Evolutionary conservation across 1,284 basidiomycete species (phyloP).

Genomic region (Tremellales sp.): DNA sequence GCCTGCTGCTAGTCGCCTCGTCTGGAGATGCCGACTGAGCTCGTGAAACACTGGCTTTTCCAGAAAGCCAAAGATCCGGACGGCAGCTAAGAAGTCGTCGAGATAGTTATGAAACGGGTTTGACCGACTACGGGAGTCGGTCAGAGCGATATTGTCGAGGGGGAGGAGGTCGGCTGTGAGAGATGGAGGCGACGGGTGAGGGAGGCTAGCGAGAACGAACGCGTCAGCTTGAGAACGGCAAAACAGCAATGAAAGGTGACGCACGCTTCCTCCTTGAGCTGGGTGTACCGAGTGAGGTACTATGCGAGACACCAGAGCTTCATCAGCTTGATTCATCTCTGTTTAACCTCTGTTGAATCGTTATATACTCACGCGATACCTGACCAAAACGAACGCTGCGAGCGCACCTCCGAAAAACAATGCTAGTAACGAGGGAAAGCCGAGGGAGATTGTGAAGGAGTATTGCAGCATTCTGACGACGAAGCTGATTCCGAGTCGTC

Average conservation of each 20-base stretch:
- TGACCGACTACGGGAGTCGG: slow-evolving; percentile 59
- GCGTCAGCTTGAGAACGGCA: not conserved
- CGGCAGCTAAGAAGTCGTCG: slow-evolving; percentile 89
- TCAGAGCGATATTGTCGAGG: slow-evolving; percentile 56
- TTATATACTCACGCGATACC: slow-evolving; percentile 72
- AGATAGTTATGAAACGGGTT: slow-evolving; percentile 86
- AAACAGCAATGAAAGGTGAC: slow-evolving; percentile 13
- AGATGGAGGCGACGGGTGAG: slow-evolving; percentile 33
- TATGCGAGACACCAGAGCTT: slow-evolving; percentile 10
- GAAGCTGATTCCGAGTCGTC: slow-evolving; percentile 51
- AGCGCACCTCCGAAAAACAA: slow-evolving; percentile 65
- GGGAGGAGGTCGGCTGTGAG: slow-evolving; percentile 30
- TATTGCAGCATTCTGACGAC: slow-evolving; percentile 67
- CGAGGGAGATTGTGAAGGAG: slow-evolving; percentile 81
- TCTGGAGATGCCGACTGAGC: slow-evolving; percentile 86
- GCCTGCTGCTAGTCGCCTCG: slow-evolving; percentile 78
- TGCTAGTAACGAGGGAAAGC: slow-evolving; percentile 80
- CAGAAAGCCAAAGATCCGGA: slow-evolving; percentile 90
- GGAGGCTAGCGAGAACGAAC: slow-evolving; percentile 15
- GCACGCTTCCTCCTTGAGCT: slow-evolving; percentile 75
- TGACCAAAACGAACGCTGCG: slow-evolving; percentile 74
- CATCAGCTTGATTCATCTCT: not conserved
- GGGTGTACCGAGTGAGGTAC: slow-evolving; percentile 55
- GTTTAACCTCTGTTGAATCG: slow-evolving; percentile 45
- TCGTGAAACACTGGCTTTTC: slow-evolving; percentile 97